Conservation (phyloP, 2,329 filamentous ascomycete species). For the Aspergillus arachidicola region DNA sequence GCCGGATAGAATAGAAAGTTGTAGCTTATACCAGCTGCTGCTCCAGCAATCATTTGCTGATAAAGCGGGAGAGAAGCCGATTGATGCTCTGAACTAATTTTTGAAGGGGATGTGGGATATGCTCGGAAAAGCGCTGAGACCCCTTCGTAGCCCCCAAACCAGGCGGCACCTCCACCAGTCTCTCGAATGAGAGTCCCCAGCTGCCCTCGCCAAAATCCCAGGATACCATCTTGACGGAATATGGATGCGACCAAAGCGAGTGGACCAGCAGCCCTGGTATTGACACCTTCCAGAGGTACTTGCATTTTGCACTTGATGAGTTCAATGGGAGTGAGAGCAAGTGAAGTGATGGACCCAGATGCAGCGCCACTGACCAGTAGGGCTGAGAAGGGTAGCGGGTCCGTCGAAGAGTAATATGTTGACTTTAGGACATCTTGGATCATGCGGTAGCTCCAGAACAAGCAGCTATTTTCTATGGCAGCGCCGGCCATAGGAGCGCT, state of each 20-base stretch:
- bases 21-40: conserved; percentile 86
- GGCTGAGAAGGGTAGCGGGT: conserved; percentile 71
- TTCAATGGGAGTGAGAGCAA: conserved; percentile 92
- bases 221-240: conserved; percentile 77
- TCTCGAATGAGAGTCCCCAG: conserved; percentile 91
- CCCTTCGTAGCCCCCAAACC: conserved; percentile 92
- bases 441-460: conserved; percentile 88
- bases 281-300: conserved; percentile 58
- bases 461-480: conserved; percentile 84
- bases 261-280: conserved; percentile 59
- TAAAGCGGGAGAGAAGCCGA: conserved; percentile 69
- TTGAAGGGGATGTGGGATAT: conserved; percentile 39
- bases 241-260: conserved; percentile 74
- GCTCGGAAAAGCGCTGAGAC: conserved; percentile 70
- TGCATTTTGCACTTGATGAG: conserved; percentile 99
- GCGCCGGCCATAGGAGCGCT: conserved; percentile 88
- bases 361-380: conserved; percentile 81
- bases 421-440: conserved; percentile 65
- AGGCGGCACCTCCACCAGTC: conserved; percentile 88
- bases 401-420: conserved; percentile 56
- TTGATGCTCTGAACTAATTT: conserved; percentile 18
- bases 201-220: conserved; percentile 94
- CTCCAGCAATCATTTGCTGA: conserved; percentile 86
- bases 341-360: conserved; percentile 83
- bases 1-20: conserved; percentile 98